Base-by-base conservation (phyloP, 2,329 filamentous ascomycete genomes). In the Penicillium hesseltinei region DNA sequence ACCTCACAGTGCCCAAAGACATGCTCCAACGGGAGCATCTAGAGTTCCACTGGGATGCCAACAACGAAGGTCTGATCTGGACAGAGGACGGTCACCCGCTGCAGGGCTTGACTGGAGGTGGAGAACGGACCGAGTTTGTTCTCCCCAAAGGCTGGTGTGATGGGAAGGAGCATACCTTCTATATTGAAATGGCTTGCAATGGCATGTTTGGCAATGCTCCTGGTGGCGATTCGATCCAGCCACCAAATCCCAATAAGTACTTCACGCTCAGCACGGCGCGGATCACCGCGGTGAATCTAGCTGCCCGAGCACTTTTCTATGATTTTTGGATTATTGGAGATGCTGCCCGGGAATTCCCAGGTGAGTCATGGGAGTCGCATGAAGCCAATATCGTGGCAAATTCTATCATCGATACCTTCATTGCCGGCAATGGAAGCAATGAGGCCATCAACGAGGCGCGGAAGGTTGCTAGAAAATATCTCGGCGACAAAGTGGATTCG, bases 111-210 rank as follows among this genome's bases (percentile, higher is more conserved):
- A 97, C 92, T 0, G 94, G 94, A 19, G 88, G 89, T 54, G 91
- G 90, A 40, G 94, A 99, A 70, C 84, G 94, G 53, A 83, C 88
- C 17, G 92, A 97, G 75, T 99, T 93, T 92, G 86, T 96, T 58
- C 81, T 99, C 44, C 93, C 94, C 9, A 81, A 90, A 50, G 80
- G 81, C 17, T 96, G 90, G 77, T 84, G 90, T 60, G 90, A 96
- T 73, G 92, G 91, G 52, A 87, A 93, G 72, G 85, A 92, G 68
- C 92, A 97, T 73, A 86, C 83, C 19, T 90, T 99, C 68, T 99
- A 97, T 74, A 88, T 99, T 63, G 94, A 99, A 78, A 96, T 97
- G 90, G 94, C 94, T 21, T 97, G 94, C 78, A 99, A 99, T 74
- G 88, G 88, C 74, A 97, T 97, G 92, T 97, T 97, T 77, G 94